Evolutionary conservation across 352 stramenopile genomes (phyloP).

Genomic region (Pythium volutum): DNA sequence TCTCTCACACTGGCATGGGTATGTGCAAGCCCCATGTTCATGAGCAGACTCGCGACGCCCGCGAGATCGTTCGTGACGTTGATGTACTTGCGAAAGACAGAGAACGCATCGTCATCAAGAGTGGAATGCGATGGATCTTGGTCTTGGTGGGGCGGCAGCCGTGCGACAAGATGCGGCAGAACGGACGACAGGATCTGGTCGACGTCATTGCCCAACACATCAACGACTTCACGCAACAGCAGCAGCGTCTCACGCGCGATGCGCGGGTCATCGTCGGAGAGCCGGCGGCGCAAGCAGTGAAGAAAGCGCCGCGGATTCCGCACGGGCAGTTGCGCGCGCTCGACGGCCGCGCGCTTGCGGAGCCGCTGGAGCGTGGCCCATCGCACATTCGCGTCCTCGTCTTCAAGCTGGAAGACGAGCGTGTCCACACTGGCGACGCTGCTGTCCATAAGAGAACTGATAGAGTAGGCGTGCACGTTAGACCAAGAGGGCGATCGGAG

Average conservation of each 20-base stretch:
- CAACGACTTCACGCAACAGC: conserved; percentile 62
- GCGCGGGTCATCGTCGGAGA: conserved; percentile 38
- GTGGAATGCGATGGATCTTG: conserved; percentile 1
- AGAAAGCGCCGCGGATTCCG: conserved; percentile 71
- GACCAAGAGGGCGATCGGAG: not conserved
- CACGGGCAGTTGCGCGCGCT: conserved; percentile 61
- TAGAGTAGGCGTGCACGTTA: not conserved
- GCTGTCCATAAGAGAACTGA: conserved; percentile 7
- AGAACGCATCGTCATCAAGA: conserved; percentile 54
- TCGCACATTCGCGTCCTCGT: conserved; percentile 55
- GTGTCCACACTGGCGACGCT: conserved; percentile 45
- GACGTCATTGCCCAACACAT: conserved; percentile 55
- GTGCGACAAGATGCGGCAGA: conserved; percentile 58
- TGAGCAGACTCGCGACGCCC: conserved; percentile 49
- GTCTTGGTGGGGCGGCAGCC: conserved; percentile 23
- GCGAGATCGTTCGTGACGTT: conserved; percentile 59
- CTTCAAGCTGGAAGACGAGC: conserved; percentile 77
- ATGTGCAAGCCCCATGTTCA: conserved; percentile 59
- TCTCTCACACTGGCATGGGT: conserved; percentile 39
- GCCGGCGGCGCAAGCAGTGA: conserved; percentile 59
- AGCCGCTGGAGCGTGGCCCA: conserved; percentile 58
- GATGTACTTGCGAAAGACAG: conserved; percentile 64
- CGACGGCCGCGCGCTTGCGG: conserved; percentile 60
- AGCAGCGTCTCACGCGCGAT: conserved; percentile 51
- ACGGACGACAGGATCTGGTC: conserved; percentile 71